Base-by-base conservation (phyloP, 2,329 filamentous ascomycete species). In the Lachnellula arida region DNA sequence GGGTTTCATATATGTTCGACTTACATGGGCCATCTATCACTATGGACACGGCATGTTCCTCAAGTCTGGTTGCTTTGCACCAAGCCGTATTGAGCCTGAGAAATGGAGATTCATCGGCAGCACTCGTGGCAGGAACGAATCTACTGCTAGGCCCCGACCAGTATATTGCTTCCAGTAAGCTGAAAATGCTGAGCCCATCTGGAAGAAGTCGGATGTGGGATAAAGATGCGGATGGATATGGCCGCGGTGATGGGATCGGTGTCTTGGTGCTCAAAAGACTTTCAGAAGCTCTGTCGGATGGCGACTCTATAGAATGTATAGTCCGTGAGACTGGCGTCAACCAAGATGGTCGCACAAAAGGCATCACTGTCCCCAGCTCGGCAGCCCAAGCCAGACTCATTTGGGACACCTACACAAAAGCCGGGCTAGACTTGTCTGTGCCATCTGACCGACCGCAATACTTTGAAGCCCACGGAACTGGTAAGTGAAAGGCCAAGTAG, bases 261-360 rank as follows among this genome's bases (percentile, higher is more conserved):
- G 75, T 81, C 15, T 68, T 87, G 1, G 64, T 86, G 4, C 65
- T 88, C 47, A 87, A 87, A 68, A 75, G 75, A 1, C 70, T 87
- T 4, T 71, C 72, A 8, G 65, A 72, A 39, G 76, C 76, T 2
- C 62, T 87, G 6, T 71, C 72, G 9, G 79, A 83, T 60, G 80
- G 81, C 17, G 82, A 87, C 64, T 77, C 77, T 0, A 81, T 84
- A 54, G 75, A 79, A 7, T 78, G 75, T 9, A 73, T 84, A 25
- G 78, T 85, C 52, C 74, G 80, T 17, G 58, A 55, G 23, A 60
- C 55, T 15, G 55, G 56, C 15, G 73, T 79, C 40, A 84, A 84
- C 57, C 77, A 81, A 53, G 84, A 78, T 56, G 57, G 60, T 70
- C 68, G 35, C 74, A 79, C 59, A 46, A 70, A 63, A 17, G 81